Conservation (phyloP, 2,329 filamentous ascomycete genomes). For the Remersonia thermophila region DNA sequence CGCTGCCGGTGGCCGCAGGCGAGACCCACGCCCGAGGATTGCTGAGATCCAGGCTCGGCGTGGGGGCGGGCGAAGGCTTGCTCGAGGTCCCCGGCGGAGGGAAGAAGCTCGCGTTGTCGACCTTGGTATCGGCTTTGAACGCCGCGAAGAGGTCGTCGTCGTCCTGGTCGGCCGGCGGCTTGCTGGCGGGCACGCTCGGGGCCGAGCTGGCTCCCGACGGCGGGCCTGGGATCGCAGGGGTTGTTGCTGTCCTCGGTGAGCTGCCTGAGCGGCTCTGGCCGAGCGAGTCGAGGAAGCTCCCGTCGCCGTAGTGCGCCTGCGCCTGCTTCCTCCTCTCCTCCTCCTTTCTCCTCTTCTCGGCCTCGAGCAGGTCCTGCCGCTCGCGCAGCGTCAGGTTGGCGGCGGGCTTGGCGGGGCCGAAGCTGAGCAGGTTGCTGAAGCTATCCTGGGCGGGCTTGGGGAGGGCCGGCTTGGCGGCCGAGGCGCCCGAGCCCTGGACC, state of each 20-base stretch:
- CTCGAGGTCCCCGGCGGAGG: conserved; percentile 36
- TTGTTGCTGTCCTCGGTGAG: conserved; percentile 27
- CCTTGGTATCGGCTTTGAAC: conserved; percentile 53
- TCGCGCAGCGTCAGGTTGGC: conserved; percentile 69
- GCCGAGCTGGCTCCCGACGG: conserved; percentile 9
- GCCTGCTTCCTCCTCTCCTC: conserved; percentile 58
- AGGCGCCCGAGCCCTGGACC: conserved; percentile 32
- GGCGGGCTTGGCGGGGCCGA: conserved; percentile 38
- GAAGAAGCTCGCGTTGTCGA: conserved; percentile 54
- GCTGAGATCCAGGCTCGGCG: conserved; percentile 36
- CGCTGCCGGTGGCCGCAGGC: conserved; percentile 21
- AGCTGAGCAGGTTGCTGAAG: conserved; percentile 64
- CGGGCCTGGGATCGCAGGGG: conserved; percentile 26
- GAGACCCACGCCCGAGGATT: conserved; percentile 42
- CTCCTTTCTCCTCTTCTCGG: conserved; percentile 58
- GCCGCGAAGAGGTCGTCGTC: conserved; percentile 57
- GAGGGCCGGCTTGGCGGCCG: conserved; percentile 29
- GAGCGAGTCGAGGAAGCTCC: conserved; percentile 63
- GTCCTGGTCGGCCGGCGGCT: conserved; percentile 25
- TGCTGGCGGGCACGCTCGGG: conserved; percentile 5
- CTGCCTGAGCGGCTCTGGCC: conserved; percentile 35
- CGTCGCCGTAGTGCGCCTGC: conserved; percentile 66
- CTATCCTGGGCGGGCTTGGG: conserved; percentile 52
- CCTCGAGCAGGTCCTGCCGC: conserved; percentile 56
- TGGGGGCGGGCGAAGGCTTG: conserved; percentile 33